Evolutionary conservation across 2,329 filamentous ascomycete genomes (phyloP).

Genomic region (Annulohypoxylon truncatum): DNA sequence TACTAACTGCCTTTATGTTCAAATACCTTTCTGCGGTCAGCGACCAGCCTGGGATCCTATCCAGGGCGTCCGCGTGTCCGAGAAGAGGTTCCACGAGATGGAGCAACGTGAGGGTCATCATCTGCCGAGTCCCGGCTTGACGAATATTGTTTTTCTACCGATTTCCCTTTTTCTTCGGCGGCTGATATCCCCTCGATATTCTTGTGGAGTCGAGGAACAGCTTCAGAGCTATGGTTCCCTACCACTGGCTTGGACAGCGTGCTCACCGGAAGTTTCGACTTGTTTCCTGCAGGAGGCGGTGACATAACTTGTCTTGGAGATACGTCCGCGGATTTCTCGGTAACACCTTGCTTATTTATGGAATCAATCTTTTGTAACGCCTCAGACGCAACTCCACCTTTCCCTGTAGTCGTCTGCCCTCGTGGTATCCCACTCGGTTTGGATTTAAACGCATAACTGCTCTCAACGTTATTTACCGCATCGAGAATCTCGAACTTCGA

Average conservation of each 20-base stretch:
- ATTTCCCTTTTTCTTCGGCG: background rate
- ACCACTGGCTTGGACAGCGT: conserved; percentile 3
- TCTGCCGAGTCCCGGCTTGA: background rate
- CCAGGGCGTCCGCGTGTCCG: conserved; percentile 35
- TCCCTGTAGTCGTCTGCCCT: conserved; percentile 1
- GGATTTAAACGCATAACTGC: conserved; percentile 7
- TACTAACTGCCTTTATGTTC: conserved; percentile 47
- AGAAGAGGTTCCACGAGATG: conserved; percentile 24
- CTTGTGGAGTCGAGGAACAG: background rate
- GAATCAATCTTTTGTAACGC: conserved; percentile 8
- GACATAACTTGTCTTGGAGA: conserved; percentile 32
- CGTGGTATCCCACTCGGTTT: conserved; percentile 22
- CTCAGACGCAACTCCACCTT: background rate
- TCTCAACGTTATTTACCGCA: conserved; percentile 41
- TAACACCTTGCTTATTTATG: conserved; percentile 4
- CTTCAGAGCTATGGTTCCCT: background rate
- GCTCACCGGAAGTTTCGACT: conserved; percentile 34
- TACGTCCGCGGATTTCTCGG: conserved; percentile 16
- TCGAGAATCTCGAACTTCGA: conserved; percentile 53
- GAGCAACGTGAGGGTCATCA: background rate
- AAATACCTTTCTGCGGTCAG: conserved; percentile 50
- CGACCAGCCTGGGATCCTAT: conserved; percentile 47
- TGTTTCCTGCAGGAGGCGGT: conserved; percentile 3
- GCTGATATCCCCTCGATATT: background rate
- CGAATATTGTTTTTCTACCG: background rate